Base-by-base conservation (phyloP, 345 rosid genomes). In the Salix purpurea region DNA sequence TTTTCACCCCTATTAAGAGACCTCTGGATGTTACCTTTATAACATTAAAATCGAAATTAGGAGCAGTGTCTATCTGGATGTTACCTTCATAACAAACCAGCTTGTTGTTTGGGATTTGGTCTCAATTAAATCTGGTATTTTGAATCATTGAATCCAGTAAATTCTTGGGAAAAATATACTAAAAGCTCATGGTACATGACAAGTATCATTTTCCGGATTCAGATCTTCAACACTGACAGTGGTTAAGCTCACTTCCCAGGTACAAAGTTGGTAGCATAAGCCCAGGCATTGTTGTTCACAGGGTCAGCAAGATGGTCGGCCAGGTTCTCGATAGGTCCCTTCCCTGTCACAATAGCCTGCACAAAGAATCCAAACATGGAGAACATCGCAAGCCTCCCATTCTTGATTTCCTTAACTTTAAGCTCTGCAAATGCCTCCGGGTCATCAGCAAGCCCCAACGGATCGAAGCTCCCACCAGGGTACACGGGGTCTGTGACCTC, bases 381-480 rank as follows among this genome's bases (percentile, higher is more conserved):
- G 83, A 86, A 86, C 86, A 85, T 84, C 5, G 91, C 85, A 48
- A 81, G 84, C 46, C 87, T 74, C 12, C 87, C 86, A 30, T 86
- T 81, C 79, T 88, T 88, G 23, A 87, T 78, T 56, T 88, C 88
- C 73, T 87, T 83, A 14, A 79, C 90, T 23, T 83, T 84, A 56
- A 87, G 83, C 61, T 87, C 86, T 0, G 88, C 84, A 69, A 89
- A 87, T 2, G 88, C 83, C 4, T 86, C 86, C 0, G 86, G 87
- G 70, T 86, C 88, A 21, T 84, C 87, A 15, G 89, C 91, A 42
- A 86, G 84, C 75, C 79, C 85, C 77, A 83, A 78, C 10, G 89
- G 89, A 76, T 86, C 88, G 72, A 88, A 85, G 84, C 85, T 84
- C n/a, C 89, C 86, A 15, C 89, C 86, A 4, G 86, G 89, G 83